phyloP scores from a whole-genome alignment of 768 basidiomycete species.

The Lentinula aciculospora region DNA sequence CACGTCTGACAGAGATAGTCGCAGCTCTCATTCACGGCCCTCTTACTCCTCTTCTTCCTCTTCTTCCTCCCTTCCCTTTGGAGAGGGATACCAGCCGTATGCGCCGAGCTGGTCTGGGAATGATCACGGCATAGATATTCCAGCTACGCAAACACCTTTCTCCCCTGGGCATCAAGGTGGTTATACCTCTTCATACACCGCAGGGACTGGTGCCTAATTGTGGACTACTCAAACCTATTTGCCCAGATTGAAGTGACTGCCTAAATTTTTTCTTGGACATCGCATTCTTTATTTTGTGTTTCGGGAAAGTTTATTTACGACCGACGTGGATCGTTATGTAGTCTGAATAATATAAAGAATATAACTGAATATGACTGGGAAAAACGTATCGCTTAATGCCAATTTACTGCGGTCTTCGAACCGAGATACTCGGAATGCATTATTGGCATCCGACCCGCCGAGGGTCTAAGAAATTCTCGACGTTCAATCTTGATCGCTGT shows the following conservation, averaged over 20 bases:
- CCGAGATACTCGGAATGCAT: neutral
- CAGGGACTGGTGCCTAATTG: neutral
- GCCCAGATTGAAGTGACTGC: neutral
- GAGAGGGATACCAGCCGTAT: slow-evolving; percentile 33
- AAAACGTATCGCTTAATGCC: too few relatives aligned
- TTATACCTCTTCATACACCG: neutral
- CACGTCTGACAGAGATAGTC: slow-evolving; percentile 23
- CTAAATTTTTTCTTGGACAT: neutral
- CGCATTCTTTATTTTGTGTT: neutral
- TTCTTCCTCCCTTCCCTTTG: neutral
- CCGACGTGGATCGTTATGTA: neutral
- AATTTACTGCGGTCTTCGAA: too few relatives aligned
- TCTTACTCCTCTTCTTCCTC: slow-evolving; percentile 25
- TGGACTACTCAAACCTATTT: neutral
- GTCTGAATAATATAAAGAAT: neutral
- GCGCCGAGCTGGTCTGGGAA: slow-evolving; percentile 30
- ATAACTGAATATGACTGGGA: neutral
- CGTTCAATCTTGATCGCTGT: neutral
- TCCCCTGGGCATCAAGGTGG: slow-evolving; percentile 1
- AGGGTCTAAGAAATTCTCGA: neutral
- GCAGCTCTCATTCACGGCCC: slow-evolving; percentile 21
- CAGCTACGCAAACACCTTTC: neutral
- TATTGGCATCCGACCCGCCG: neutral
- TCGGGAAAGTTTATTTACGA: neutral
- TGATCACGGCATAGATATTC: neutral